phyloP scores from a whole-genome alignment of 192 early-diverging fungal genomes.

The Backusella tarrabulga region DNA sequence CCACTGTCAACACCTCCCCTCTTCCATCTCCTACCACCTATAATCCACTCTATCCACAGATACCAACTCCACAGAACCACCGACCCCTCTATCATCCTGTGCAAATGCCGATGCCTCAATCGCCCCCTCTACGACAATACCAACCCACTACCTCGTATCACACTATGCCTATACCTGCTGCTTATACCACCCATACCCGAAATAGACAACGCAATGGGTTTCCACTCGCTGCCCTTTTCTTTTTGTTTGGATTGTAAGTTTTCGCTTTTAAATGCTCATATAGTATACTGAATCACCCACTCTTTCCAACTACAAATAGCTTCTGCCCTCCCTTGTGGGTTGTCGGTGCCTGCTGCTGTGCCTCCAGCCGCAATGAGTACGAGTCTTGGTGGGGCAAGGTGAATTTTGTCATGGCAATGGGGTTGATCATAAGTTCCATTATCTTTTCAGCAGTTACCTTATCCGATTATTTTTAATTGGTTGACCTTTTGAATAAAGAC shows the following conservation, averaged over 20 bases:
- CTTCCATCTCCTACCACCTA: neutral
- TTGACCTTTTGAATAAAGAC: neutral
- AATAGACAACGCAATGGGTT: neutral
- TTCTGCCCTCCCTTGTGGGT: slow-evolving; percentile 20
- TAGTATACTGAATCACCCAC: too few relatives aligned
- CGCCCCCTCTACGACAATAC: neutral
- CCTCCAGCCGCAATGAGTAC: slow-evolving; percentile 16
- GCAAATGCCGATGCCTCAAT: neutral
- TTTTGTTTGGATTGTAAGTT: slow-evolving; percentile 24
- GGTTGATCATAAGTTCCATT: slow-evolving; percentile 6
- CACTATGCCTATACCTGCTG: neutral
- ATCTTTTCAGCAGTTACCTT: slow-evolving; percentile 1
- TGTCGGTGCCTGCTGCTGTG: slow-evolving; percentile 22
- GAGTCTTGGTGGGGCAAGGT: slow-evolving; percentile 25
- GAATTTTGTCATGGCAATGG: slow-evolving; percentile 17
- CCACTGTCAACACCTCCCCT: neutral
- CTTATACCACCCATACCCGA: neutral
- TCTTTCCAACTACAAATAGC: neutral
- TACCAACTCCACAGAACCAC: neutral
- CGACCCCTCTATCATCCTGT: neutral
- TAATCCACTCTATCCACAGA: neutral
- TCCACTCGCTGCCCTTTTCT: slow-evolving; percentile 20
- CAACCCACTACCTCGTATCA: neutral
- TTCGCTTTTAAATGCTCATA: neutral
- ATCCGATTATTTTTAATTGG: slow-evolving; percentile 1